phyloP scores from a whole-genome alignment of 495 filamentous ascomycete species.

The Podospora tetraspora region DNA sequence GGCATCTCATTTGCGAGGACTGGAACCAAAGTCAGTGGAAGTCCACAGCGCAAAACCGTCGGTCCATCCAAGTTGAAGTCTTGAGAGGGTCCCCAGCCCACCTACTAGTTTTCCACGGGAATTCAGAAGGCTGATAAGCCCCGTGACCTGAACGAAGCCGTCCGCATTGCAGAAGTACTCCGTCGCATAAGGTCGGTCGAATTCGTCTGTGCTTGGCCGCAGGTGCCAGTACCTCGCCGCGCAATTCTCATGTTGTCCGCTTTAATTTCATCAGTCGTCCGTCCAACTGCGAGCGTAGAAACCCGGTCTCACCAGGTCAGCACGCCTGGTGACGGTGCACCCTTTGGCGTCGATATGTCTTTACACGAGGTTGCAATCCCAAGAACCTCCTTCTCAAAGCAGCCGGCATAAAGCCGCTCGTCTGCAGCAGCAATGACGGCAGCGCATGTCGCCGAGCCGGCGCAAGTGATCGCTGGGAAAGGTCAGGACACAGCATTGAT shows the following conservation, averaged over 20 bases:
- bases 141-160: not conserved
- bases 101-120: not conserved
- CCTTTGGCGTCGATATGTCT: not conserved
- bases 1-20: not conserved
- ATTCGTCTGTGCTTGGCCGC: not conserved
- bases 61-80: too few relatives aligned
- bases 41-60: too few relatives aligned
- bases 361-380: not conserved
- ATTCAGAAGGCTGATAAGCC: not conserved
- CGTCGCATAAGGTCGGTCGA: not conserved
- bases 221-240: not conserved
- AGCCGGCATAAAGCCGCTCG: not conserved
- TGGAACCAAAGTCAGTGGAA: not conserved
- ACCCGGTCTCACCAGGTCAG: not conserved
- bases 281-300: not conserved
- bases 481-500: not conserved
- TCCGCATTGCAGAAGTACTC: not conserved
- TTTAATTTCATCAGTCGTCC: not conserved
- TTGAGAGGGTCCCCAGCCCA: too few relatives aligned
- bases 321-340: not conserved
- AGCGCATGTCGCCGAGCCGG: not conserved
- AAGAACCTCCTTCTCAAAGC: not conserved
- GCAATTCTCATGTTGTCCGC: not conserved
- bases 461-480: not conserved
- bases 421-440: not conserved